These are phyloP conservation scores for Anthostomella pinea DNA, from an alignment of 2,329 filamentous ascomycete species.

Conservation along the genomic window DNA sequence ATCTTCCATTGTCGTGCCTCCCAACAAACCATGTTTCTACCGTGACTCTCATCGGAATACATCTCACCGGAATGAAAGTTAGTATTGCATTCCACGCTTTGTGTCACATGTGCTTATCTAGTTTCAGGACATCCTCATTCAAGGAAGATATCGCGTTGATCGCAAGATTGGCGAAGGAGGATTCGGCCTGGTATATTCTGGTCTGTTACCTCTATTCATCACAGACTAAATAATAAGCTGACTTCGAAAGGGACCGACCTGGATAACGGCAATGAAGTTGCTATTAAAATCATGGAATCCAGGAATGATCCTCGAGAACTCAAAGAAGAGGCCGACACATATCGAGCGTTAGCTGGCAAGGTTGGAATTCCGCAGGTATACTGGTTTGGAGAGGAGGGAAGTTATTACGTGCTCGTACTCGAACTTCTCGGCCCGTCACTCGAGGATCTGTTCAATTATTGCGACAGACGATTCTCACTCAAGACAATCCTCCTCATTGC, in stretches of 20 bases:
- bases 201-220: constrained; percentile 3
- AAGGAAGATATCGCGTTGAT: constrained; percentile 11
- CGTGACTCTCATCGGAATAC: neutral
- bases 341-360: constrained; percentile 6
- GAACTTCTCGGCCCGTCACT: constrained; percentile 26
- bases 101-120: constrained; percentile 1
- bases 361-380: constrained; percentile 12
- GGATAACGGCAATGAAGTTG: constrained; percentile 5
- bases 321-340: constrained; percentile 6
- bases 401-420: constrained; percentile 16
- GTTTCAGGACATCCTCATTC: constrained; percentile 10
- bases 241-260: constrained; percentile 9
- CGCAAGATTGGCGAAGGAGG: constrained; percentile 13
- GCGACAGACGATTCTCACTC: constrained; percentile 26
- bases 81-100: neutral
- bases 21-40: neutral
- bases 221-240: neutral
- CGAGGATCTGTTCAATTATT: constrained; percentile 30
- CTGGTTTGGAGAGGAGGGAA: constrained; percentile 10
- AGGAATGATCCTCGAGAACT: constrained; percentile 3
- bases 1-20: no score
- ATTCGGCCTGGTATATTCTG: constrained; percentile 11
- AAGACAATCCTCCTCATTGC: constrained; percentile 30
- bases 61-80: constrained; percentile 9
- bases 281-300: constrained; percentile 9